Evolutionary conservation across 108 stramenopile genomes (phyloP).

Genomic region (Seminavis robusta): DNA sequence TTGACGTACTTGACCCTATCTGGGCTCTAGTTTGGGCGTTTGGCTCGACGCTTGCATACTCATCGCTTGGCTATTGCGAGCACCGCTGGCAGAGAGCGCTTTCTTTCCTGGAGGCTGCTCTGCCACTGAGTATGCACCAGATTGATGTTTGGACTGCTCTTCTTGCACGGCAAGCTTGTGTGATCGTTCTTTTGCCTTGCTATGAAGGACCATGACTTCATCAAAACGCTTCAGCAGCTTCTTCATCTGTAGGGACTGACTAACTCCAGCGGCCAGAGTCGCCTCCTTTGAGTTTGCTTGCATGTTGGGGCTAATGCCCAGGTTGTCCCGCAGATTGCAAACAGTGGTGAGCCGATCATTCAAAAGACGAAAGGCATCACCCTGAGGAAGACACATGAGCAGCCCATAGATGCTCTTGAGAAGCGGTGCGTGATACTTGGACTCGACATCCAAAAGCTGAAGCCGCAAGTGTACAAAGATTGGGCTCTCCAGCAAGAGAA

Average conservation of each 20-base stretch:
- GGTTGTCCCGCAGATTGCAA: slow-evolving; percentile 83
- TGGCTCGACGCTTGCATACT: no score
- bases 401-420: slow-evolving; percentile 94
- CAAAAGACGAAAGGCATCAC: slow-evolving; percentile 84
- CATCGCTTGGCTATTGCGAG: no score
- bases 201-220: slow-evolving; percentile 33
- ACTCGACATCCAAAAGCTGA: slow-evolving; percentile 92
- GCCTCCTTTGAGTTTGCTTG: neutral
- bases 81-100: no score
- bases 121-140: no score
- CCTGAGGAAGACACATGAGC: slow-evolving; percentile 93
- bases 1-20: no score
- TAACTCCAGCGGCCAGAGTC: slow-evolving; percentile 2
- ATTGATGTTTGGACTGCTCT: no score
- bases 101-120: no score
- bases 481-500: slow-evolving; percentile 96
- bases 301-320: slow-evolving; percentile 49
- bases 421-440: slow-evolving; percentile 81
- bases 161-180: no score
- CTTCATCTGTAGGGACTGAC: slow-evolving; percentile 16
- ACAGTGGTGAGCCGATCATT: slow-evolving; percentile 85
- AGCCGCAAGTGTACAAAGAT: slow-evolving; percentile 96
- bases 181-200: slow-evolving; percentile 10
- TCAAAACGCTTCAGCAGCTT: slow-evolving; percentile 48
- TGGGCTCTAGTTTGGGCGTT: no score